A percentile compares a stretch with the other conserved stretches of the same genome.
phyloP scores from a whole-genome alignment of 352 stramenopile genomes.

The Pythium coloratum region DNA sequence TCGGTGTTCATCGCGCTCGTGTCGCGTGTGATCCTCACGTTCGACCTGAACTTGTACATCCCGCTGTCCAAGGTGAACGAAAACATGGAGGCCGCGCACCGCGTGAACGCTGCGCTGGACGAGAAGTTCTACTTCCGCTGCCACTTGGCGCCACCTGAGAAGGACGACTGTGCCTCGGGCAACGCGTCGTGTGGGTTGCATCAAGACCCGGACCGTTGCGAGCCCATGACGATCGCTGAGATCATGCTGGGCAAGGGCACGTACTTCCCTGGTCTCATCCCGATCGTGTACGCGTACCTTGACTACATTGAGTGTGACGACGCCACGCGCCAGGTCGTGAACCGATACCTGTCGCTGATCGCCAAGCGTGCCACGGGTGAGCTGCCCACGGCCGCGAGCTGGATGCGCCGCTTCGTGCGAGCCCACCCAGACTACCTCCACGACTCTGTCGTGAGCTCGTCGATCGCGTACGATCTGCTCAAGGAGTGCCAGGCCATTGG shows the following conservation, averaged over 20 bases:
- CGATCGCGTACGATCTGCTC: slow-evolving; percentile 93
- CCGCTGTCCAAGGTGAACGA: slow-evolving; percentile 98
- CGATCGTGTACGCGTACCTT: slow-evolving; percentile 96
- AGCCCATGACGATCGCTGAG: slow-evolving; percentile 98
- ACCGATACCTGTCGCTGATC: slow-evolving; percentile 90
- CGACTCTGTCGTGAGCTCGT: slow-evolving; percentile 90
- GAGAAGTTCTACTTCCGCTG: slow-evolving; percentile 98
- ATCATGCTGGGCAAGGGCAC: slow-evolving; percentile 96
- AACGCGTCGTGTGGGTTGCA: slow-evolving; percentile 44
- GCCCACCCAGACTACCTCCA: slow-evolving; percentile 94
- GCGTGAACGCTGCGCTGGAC: slow-evolving; percentile 91
- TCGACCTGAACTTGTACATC: slow-evolving; percentile 99
- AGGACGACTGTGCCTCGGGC: slow-evolving; percentile 55
- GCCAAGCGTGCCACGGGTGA: slow-evolving; percentile 94
- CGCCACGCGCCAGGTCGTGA: slow-evolving; percentile 74
- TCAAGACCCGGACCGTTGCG: slow-evolving; percentile 64
- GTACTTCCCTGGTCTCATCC: slow-evolving; percentile 97
- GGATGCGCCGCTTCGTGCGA: slow-evolving; percentile 96
- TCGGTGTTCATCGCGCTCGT: slow-evolving; percentile 98
- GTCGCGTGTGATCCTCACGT: slow-evolving; percentile 98
- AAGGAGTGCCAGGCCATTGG: slow-evolving; percentile 96
- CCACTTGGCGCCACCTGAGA: slow-evolving; percentile 90
- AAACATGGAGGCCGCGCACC: slow-evolving; percentile 99
- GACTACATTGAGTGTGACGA: slow-evolving; percentile 97
- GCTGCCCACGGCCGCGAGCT: slow-evolving; percentile 95